Percentiles rank a stretch among this genome's conserved stretches.
Conservation (phyloP, 306 rosid genomes). For the Cicer pinnatifidum region DNA sequence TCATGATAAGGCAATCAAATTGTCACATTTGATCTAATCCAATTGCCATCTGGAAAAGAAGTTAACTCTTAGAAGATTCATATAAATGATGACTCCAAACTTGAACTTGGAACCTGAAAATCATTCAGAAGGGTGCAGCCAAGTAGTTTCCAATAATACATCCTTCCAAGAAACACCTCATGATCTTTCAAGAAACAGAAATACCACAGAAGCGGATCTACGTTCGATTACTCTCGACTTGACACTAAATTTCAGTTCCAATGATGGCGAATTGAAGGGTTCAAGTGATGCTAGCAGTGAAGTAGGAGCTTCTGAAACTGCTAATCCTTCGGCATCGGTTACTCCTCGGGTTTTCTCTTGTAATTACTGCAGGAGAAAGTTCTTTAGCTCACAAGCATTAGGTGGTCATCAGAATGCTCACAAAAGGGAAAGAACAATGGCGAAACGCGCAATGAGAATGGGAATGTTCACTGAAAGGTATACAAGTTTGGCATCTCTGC, state of each 20-base stretch:
- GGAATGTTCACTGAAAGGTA: constrained; percentile 82
- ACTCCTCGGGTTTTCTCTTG: constrained; percentile 79
- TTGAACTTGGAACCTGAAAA: constrained; percentile 71
- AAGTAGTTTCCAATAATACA: constrained; percentile 52
- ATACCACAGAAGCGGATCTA: constrained; percentile 52
- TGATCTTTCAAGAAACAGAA: constrained; percentile 59
- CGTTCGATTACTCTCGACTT: constrained; percentile 67
- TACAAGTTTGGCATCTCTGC: constrained; percentile 86
- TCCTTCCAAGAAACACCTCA: constrained; percentile 55
- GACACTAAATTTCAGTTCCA: constrained; percentile 64
- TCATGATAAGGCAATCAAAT: constrained; percentile 34
- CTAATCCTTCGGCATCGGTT: constrained; percentile 53
- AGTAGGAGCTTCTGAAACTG: constrained; percentile 50
- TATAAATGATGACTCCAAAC: constrained; percentile 63
- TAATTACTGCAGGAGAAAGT: constrained; percentile 84
- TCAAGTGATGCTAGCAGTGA: constrained; percentile 62
- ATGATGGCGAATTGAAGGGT: constrained; percentile 55
- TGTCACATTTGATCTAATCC: constrained; percentile 38
- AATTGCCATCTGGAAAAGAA: constrained; percentile 37
- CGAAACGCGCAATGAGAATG: constrained; percentile 90
- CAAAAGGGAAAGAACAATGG: constrained; percentile 95
- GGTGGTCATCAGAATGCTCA: constrained; percentile 99
- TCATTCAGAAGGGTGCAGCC: constrained; percentile 62
- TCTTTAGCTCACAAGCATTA: constrained; percentile 90
- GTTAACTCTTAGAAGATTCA: constrained; percentile 32